Evolutionary conservation across 2,329 filamentous ascomycete species (phyloP).

Genomic region (Claviceps sp.): DNA sequence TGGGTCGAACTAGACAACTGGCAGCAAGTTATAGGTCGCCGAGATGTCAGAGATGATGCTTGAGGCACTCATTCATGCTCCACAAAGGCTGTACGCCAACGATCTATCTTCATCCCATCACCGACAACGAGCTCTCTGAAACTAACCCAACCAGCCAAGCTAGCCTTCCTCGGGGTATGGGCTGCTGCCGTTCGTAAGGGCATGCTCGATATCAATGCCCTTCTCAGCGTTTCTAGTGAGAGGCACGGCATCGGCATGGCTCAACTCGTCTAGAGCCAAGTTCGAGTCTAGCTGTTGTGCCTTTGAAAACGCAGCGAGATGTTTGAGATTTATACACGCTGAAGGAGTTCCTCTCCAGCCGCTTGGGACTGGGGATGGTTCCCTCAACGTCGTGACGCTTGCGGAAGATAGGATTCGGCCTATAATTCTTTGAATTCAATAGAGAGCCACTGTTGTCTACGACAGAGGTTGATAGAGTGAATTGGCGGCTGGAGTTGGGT

Average conservation of each 20-base stretch:
- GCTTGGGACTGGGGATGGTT: constrained; percentile 28
- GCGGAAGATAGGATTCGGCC: constrained; percentile 27
- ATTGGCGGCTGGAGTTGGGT: background rate
- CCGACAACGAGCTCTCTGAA: background rate
- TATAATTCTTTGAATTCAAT: background rate
- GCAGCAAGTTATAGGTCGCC: too few relatives aligned
- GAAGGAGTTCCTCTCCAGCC: constrained; percentile 25
- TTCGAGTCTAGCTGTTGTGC: constrained; percentile 53
- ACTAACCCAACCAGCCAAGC: background rate
- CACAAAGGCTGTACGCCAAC: background rate
- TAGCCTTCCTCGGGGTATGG: constrained; percentile 48
- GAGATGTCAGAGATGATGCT: too few relatives aligned
- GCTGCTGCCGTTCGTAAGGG: constrained; percentile 49
- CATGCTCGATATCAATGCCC: constrained; percentile 43
- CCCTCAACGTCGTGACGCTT: constrained; percentile 33
- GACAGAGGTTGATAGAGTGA: background rate
- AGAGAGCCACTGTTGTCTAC: background rate
- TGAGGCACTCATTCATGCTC: background rate
- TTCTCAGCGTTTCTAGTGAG: constrained; percentile 40
- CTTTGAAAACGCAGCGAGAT: constrained; percentile 43
- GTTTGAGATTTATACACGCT: constrained; percentile 28
- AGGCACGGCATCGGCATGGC: constrained; percentile 46
- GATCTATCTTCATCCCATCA: background rate
- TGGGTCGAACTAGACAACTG: too few relatives aligned
- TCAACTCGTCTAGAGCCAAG: constrained; percentile 46